phyloP scores from a whole-genome alignment of 108 stramenopile genomes.

The Seminavis robusta region DNA sequence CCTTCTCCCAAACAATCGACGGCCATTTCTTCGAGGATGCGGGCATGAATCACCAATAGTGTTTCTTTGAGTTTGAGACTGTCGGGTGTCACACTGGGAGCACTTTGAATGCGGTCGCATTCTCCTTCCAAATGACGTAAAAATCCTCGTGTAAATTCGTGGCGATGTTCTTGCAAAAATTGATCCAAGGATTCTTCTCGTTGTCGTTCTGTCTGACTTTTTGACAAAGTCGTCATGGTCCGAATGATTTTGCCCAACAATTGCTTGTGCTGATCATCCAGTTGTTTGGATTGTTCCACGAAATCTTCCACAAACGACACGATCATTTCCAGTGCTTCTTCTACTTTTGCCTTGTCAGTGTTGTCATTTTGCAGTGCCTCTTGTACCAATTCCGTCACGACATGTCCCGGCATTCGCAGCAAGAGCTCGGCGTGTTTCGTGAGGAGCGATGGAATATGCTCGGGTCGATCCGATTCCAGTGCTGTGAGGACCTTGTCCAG shows the following conservation, averaged over 20 bases:
- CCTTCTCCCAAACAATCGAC: constrained; percentile 70
- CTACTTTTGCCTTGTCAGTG: constrained; percentile 6
- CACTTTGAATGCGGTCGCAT: constrained; percentile 57
- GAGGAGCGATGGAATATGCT: constrained; percentile 29
- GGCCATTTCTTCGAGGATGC: constrained; percentile 75
- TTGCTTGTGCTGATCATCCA: constrained; percentile 54
- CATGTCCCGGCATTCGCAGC: constrained; percentile 12
- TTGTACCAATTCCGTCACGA: constrained; percentile 17
- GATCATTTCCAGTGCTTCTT: constrained; percentile 46
- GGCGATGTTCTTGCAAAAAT: constrained; percentile 46
- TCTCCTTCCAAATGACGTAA: constrained; percentile 74
- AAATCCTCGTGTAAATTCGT: constrained; percentile 71
- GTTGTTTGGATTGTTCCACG: constrained; percentile 40
- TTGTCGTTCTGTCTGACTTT: constrained; percentile 6
- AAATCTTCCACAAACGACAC: constrained; percentile 68
- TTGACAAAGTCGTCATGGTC: constrained; percentile 40
- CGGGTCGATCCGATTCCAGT: constrained; percentile 4
- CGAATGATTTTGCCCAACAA: constrained; percentile 66
- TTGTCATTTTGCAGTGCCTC: constrained; percentile 25
- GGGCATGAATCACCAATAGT: constrained; percentile 66
- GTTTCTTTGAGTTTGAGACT: constrained; percentile 51
- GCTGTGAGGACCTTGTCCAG: not conserved
- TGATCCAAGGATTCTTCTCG: constrained; percentile 50
- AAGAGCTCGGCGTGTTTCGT: constrained; percentile 33
- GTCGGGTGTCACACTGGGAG: constrained; percentile 50